Evolutionary conservation across 2,329 filamentous ascomycete genomes (phyloP).

Genomic region (Calonectria leucothoes): DNA sequence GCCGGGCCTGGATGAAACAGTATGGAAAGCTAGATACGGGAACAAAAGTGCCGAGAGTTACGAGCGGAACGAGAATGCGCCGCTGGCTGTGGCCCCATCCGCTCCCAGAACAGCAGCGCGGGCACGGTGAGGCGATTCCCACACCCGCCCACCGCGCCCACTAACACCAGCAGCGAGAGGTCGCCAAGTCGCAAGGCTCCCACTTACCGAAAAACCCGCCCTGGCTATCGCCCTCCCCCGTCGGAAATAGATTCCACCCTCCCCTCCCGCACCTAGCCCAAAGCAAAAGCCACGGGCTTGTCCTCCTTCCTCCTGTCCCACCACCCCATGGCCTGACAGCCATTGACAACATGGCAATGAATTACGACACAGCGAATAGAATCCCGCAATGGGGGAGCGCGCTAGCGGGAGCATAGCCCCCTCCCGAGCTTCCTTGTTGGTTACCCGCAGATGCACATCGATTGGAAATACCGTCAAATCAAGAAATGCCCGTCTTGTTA

Average conservation of each 20-base stretch:
- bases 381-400: conserved; percentile 2
- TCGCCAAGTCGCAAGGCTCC: background rate
- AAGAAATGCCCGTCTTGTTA: background rate
- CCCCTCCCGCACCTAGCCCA: background rate
- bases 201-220: background rate
- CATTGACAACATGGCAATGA: background rate
- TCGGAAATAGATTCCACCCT: background rate
- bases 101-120: background rate
- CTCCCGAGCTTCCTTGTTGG: conserved; percentile 9
- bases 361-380: conserved; percentile 19
- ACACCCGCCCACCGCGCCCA: background rate
- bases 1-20: background rate
- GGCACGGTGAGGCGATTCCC: background rate
- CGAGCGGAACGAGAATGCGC: background rate
- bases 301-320: background rate
- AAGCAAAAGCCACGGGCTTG: background rate
- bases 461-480: conserved; percentile 5
- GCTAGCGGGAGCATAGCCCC: conserved; percentile 20
- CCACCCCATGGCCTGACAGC: conserved; percentile 12
- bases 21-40: background rate
- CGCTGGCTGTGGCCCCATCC: background rate
- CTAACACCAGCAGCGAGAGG: background rate
- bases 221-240: background rate
- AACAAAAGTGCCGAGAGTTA: conserved; percentile 4
- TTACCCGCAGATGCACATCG: conserved; percentile 8